Conservation (phyloP, 2,329 filamentous ascomycete species). For the Penicillium olsonii region DNA sequence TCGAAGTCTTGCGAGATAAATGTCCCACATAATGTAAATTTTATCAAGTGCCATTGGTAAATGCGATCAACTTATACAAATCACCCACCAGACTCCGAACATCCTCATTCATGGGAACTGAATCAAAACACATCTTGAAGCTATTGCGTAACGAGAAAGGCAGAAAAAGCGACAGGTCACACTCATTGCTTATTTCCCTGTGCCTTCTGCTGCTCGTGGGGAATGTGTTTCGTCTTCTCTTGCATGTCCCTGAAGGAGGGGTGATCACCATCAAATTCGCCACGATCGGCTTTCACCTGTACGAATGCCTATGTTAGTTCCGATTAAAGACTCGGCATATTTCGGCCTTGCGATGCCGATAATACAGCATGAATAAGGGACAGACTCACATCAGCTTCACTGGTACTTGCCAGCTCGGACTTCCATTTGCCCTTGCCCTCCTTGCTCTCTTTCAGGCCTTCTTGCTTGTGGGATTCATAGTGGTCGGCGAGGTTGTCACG, state of each 20-base stretch:
- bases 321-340: neutral
- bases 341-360: too few species aligned
- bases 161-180: neutral
- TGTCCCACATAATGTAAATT: neutral
- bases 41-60: constrained; percentile 2
- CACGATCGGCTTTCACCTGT: constrained; percentile 63
- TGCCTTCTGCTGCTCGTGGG: constrained; percentile 1
- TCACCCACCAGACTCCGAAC: neutral
- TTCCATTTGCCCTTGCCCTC: constrained; percentile 74
- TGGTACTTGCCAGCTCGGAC: constrained; percentile 73
- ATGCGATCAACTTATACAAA: neutral
- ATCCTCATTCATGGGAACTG: neutral
- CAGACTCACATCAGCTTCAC: constrained; percentile 68
- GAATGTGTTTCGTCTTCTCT: constrained; percentile 58
- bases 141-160: neutral
- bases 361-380: neutral
- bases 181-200: constrained; percentile 9
- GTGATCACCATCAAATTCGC: constrained; percentile 41
- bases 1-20: neutral
- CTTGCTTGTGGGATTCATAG: constrained; percentile 62
- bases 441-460: constrained; percentile 52
- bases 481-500: constrained; percentile 45
- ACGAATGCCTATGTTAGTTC: constrained; percentile 5
- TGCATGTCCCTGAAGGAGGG: constrained; percentile 55
- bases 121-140: constrained; percentile 2